These are phyloP conservation scores for Eustoma russellianum DNA, from an alignment of 257 asterid genomes.

Conservation along the genomic window DNA sequence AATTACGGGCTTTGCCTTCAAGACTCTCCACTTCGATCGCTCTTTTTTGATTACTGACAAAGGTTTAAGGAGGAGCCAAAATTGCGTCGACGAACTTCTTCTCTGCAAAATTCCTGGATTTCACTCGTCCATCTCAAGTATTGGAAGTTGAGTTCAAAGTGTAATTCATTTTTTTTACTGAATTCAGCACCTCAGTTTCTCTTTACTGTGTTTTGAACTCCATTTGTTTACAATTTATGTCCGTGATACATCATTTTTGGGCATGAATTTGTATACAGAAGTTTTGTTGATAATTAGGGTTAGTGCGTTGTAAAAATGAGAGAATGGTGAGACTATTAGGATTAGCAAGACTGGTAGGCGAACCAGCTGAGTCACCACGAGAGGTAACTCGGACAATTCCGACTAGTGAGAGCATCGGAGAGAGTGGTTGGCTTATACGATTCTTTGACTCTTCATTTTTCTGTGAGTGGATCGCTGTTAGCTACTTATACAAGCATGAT, in stretches of 20 bases:
- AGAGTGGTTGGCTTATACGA: constrained; percentile 89
- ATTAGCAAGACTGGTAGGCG: constrained; percentile 54
- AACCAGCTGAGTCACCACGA: constrained; percentile 71
- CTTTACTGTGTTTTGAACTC: constrained; percentile 14
- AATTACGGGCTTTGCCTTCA: not conserved
- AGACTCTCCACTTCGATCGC: constrained; percentile 3
- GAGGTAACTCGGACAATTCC: constrained; percentile 89
- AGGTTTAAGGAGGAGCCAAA: not conserved
- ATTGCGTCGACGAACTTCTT: not conserved
- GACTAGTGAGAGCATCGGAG: constrained; percentile 71
- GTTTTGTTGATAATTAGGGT: constrained; percentile 22
- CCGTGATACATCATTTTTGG: not conserved
- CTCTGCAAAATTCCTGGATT: not conserved
- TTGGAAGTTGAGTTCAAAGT: constrained; percentile 6
- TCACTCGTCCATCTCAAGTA: not conserved
- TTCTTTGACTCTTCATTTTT: constrained; percentile 83
- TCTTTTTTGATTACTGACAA: not conserved
- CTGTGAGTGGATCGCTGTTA: constrained; percentile 97
- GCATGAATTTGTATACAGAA: constrained; percentile 1
- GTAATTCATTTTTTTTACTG: not conserved
- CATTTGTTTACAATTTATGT: constrained; percentile 10
- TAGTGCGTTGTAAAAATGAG: constrained; percentile 36
- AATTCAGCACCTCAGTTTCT: constrained; percentile 12
- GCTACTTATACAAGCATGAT: constrained; percentile 89
- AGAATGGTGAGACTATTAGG: constrained; percentile 79